Evolutionary conservation across 306 rosid genomes (phyloP), one percentile per base, ranked within the genome.

Genomic region (Adenanthera pavonina): DNA sequence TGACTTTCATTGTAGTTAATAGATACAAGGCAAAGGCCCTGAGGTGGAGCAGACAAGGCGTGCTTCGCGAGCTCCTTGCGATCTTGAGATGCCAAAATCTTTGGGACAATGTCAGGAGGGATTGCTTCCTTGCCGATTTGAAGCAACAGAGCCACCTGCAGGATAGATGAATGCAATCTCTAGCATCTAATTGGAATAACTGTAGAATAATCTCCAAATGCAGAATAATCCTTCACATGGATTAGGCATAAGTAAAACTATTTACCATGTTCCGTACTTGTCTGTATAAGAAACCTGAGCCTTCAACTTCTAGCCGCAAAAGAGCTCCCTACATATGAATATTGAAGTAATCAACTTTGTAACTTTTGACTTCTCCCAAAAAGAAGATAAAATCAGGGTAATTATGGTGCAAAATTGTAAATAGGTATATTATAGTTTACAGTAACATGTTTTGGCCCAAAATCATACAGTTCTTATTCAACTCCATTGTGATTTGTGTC

Each of bases 201-300:
- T 34, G 33, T 15, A 71, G 60, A 78, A 41, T n/a, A 71, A 34
- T 0, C 38, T 65, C 67, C 65, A 76, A 41, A 38, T 65, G 66
- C n/a, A 56, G 43, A 72, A 11, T 60, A 44, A 74, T 36, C 8
- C 52, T 75, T 8, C 19, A 33, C 19, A 80, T 34, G 57, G 20
- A 62, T 60, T 62, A 36, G 54, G 47, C 44, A 61, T 80, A 71
- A 73, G 53, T 16, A 57, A 76, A 46, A 75, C 71, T 74, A 74
- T 61, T 80, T 85, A 95, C 99, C 99, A 95, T 95, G 86, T 93
- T 95, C 44, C 97, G 92, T 6, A 95, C 98, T 90, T 95, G 99
- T 87, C 98, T 86, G 78, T 93, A 95, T 46, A 95, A 84, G 87
- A 95, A 95, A 57, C 99, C 99, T 0, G 99, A 87, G 65, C 99